phyloP scores from a whole-genome alignment of 73 alveolate genomes.

The Vitrella brassicaformis region DNA sequence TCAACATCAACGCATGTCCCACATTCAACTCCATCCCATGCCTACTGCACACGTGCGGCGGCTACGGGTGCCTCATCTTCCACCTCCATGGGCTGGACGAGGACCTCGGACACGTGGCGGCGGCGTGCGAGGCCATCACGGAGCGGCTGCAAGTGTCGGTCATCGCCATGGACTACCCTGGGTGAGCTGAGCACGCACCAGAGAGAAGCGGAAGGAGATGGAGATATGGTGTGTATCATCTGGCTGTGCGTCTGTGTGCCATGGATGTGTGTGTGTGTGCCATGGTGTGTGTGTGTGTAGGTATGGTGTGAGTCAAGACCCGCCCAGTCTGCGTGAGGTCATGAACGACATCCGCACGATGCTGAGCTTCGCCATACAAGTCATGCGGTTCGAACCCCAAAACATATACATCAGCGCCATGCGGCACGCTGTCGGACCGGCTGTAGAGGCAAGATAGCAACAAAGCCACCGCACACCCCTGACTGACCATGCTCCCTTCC shows the following conservation, averaged over 20 bases:
- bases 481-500: too few relatives aligned
- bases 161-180: neutral
- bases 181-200: too few relatives aligned
- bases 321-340: neutral
- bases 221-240: too few relatives aligned
- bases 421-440: neutral
- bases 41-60: neutral
- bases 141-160: neutral
- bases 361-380: neutral
- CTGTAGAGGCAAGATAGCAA: neutral
- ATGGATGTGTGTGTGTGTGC: too few relatives aligned
- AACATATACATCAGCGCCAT: neutral
- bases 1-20: neutral
- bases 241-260: too few relatives aligned
- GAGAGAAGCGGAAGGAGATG: too few relatives aligned
- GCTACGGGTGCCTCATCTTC: neutral
- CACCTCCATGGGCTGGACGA: neutral
- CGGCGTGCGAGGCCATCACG: neutral
- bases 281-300: too few relatives aligned
- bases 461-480: too few relatives aligned
- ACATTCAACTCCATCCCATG: neutral
- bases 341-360: neutral
- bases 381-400: neutral
- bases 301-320: neutral
- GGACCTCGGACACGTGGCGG: neutral